Base-by-base conservation (phyloP, 345 rosid genomes). In the Kandelia obovata region DNA sequence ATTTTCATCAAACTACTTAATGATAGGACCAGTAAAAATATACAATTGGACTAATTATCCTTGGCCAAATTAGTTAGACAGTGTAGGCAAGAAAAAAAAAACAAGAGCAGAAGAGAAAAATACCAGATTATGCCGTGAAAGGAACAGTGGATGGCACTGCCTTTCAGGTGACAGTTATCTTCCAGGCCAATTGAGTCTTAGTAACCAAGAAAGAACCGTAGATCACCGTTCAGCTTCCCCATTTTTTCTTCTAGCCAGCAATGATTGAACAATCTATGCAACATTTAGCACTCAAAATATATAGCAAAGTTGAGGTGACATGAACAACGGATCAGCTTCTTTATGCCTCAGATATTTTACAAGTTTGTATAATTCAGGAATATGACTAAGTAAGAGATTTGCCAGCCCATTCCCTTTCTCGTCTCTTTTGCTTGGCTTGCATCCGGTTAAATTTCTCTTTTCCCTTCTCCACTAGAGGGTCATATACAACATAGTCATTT, bases 391-490 rank as follows among this genome's bases (percentile, higher is more conserved):
- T 87, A 71, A 95, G 98, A 76, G 98, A 90, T 68, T 79, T 85
- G 43, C 99, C 94, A 53, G 98, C 96, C 98, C 98, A 92, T 84
- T 95, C 99, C 26, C 95, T 82, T 43, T 84, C 92, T 65, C 73
- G 72, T 65, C 88, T 83, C 78, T 92, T 95, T 73, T 89, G 94
- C 80, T 90, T 90, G 67, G 99, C 97, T 80, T 80, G 90, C 90
- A 92, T 92, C 75, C 75, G 79, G 77, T 95, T 95, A 79, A 95
- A 95, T 73, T 95, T 95, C 72, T 90, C 99, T 78, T 89, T 95
- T 65, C 99, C 98, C 71, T 95, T 95, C 83, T 92, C 94, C 77
- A 95, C 73, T 51, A 92, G 92, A 73, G 98, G 98, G 69, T 95
- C 98, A 53, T 87, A 88, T 71, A 92, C 94, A 16, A 88, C 91